These are phyloP conservation scores for Ceratocystis albifundus DNA, from an alignment of 2,329 filamentous ascomycete species.

Conservation along the genomic window DNA sequence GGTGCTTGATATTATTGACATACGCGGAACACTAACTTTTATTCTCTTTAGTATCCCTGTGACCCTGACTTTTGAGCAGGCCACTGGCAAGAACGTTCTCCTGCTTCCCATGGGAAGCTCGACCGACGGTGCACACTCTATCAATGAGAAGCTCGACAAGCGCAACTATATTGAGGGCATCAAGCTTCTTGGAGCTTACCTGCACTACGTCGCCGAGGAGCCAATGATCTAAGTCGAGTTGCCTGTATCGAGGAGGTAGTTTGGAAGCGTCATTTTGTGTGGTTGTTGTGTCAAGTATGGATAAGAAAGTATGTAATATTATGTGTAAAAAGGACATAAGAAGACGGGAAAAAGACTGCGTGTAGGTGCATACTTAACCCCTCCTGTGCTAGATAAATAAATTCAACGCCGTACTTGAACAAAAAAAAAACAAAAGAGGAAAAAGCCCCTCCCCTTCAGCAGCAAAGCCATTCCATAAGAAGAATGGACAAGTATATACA, in stretches of 20 bases:
- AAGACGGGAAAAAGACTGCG: not conserved
- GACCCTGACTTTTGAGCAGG: conserved; percentile 92
- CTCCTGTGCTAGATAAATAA: not conserved
- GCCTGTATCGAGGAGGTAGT: too few species aligned
- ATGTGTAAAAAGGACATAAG: not conserved
- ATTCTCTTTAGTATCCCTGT: conserved; percentile 66
- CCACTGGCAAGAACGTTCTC: conserved; percentile 94
- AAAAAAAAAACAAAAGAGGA: too few species aligned
- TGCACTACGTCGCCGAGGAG: conserved; percentile 94
- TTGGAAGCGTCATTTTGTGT: not conserved
- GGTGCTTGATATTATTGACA: too few species aligned
- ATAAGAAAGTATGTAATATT: not conserved
- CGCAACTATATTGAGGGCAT: conserved; percentile 97
- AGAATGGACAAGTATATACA: not conserved
- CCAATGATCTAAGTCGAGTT: conserved; percentile 37
- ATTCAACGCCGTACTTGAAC: not conserved
- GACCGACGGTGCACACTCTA: conserved; percentile 90
- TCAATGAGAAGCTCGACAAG: conserved; percentile 97
- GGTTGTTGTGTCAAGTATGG: not conserved
- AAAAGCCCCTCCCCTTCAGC: too few species aligned
- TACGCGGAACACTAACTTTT: not conserved
- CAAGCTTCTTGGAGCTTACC: conserved; percentile 85
- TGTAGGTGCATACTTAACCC: not conserved
- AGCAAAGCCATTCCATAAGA: not conserved
- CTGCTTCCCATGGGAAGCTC: conserved; percentile 94